A percentile compares a stretch with the other conserved stretches of the same genome.
Conservation (phyloP, 371 early-diverging fungal species). For the Apophysomyces variabilis region DNA sequence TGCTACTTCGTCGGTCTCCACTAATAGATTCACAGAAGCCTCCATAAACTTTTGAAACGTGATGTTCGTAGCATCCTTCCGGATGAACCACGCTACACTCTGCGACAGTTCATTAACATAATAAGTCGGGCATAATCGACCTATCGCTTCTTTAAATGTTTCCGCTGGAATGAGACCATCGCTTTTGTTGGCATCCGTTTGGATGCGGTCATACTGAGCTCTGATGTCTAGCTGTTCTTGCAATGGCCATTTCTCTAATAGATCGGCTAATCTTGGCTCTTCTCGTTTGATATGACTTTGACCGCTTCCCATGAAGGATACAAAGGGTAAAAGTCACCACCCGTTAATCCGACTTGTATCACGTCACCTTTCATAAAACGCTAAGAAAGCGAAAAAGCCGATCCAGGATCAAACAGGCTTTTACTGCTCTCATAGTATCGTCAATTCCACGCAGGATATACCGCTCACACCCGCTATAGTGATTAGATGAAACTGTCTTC, state of each 20-base stretch:
- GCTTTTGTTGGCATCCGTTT: neutral
- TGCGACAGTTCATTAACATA: neutral
- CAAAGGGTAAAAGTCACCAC: neutral
- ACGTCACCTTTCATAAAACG: no score
- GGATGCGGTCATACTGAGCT: constrained; percentile 14
- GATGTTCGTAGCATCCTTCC: neutral
- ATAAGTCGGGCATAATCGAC: neutral
- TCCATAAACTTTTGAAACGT: constrained; percentile 8
- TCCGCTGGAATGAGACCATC: neutral
- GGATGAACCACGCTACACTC: constrained; percentile 7
- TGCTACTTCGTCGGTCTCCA: neutral
- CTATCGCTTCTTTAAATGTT: neutral
- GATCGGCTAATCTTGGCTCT: neutral
- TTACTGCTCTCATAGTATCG: no score
- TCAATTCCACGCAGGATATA: no score
- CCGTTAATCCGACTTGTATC: no score
- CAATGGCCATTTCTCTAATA: constrained; percentile 14
- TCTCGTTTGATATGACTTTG: constrained; percentile 15
- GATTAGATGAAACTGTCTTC: no score
- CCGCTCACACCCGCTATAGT: no score
- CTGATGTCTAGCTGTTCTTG: constrained; percentile 21
- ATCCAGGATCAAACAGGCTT: no score
- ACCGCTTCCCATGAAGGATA: constrained; percentile 23
- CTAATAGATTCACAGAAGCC: neutral
- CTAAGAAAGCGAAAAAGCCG: no score